Conservation (phyloP, 1,139 yeast genomes). For the Lodderomyces pseudojiufengensis region DNA sequence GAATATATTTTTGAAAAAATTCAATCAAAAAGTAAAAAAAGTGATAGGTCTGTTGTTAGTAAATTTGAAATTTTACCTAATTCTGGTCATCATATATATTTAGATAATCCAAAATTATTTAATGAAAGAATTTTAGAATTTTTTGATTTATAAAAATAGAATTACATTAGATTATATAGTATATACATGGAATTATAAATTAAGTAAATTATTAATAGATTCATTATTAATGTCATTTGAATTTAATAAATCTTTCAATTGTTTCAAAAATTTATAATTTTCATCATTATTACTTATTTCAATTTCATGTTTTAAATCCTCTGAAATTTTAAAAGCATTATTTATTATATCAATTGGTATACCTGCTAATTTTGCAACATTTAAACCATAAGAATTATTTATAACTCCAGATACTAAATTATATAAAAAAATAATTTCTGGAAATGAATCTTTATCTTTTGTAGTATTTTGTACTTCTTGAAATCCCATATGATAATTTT, state of each 20-base stretch:
- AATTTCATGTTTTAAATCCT: constrained; percentile 30
- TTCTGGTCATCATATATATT: constrained; percentile 44
- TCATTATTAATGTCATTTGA: constrained; percentile 2
- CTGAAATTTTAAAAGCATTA: constrained; percentile 48
- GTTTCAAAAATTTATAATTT: constrained; percentile 6
- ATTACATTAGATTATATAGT: no score
- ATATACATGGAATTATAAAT: no score
- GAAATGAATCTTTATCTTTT: constrained; percentile 34
- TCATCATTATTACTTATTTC: constrained; percentile 17
- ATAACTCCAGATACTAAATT: constrained; percentile 58
- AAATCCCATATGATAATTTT: constrained; percentile 76
- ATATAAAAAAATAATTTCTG: constrained; percentile 57
- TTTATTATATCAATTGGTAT: constrained; percentile 49
- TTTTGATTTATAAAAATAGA: constrained; percentile 14
- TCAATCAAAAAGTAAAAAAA: constrained; percentile 12
- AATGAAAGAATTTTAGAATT: constrained; percentile 28
- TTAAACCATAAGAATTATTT: constrained; percentile 68
- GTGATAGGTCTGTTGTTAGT: no score
- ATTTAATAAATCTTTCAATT: constrained; percentile 5
- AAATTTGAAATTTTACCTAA: constrained; percentile 24
- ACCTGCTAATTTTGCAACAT: constrained; percentile 72
- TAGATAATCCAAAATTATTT: constrained; percentile 37
- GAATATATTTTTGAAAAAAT: constrained; percentile 29
- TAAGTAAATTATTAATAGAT: constrained; percentile 7
- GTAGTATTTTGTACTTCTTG: constrained; percentile 34